Base-by-base conservation (phyloP, 2,329 filamentous ascomycete genomes). In the Epichloe scottii region DNA sequence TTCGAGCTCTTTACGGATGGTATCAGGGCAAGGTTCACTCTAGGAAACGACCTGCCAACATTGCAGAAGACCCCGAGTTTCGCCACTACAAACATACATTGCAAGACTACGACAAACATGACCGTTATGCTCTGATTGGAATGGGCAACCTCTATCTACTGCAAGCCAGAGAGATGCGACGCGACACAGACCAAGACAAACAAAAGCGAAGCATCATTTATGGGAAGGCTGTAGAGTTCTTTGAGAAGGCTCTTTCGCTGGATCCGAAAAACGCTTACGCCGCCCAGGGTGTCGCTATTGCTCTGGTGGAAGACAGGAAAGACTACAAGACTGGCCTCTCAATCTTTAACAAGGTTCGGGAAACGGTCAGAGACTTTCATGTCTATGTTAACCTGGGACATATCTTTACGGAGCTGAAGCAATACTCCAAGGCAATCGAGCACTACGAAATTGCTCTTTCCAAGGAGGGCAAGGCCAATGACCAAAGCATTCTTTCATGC, bases 31-130 rank as follows among this genome's bases (percentile, higher is more conserved):
- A 88, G 63, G 73, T 80, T 15, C 75, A 79, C 58, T 84, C 87
- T 12, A 89, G 91, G 67, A 95, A 93, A 70, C 80, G 85, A 52
- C 82, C 84, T 3, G 72, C 79, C 48, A 91, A 93, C 62, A 77
- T 96, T 53, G 82, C 82, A 15, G 90, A 97, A 62, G 94, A 98
- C 63, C 82, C 84, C 35, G 93, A 98, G 66, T 85, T 95, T 60
- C 82, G 89, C 3, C 90, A 96, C 65, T 94, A 94, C 75, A 98
- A 97, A 70, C 89, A 96, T 66, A 97, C 91, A 0, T 73, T 98
- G 33, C 89, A 95, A 64, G 83, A 90, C 58, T 85, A 89, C 64
- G 91, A 98, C 71, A 98, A 97, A 75, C 93, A 98, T 64, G 93
- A 98, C 65, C 79, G 89, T n/a, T 98, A 98, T 66, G 89, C 93